These are phyloP conservation scores for Quercus robur DNA, from an alignment of 306 rosid genomes.

Conservation along the genomic window DNA sequence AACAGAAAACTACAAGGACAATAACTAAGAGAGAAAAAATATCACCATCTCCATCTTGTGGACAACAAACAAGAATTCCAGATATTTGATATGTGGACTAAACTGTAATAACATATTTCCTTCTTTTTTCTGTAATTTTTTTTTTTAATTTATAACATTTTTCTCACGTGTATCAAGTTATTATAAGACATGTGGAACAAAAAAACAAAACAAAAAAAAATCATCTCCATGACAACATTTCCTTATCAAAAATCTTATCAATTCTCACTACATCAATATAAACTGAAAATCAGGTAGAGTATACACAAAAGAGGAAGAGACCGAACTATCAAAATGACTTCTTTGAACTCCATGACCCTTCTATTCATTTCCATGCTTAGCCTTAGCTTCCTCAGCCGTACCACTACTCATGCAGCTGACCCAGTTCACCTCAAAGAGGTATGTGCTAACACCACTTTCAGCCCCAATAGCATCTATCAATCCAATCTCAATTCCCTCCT, in stretches of 20 bases:
- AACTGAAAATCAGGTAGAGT: not conserved
- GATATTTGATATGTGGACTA: too few relatives aligned
- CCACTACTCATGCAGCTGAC: not conserved
- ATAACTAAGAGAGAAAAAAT: too few relatives aligned
- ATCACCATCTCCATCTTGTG: too few relatives aligned
- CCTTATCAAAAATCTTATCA: not conserved
- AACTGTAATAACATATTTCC: too few relatives aligned
- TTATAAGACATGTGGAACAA: too few relatives aligned
- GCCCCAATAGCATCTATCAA: constrained; percentile 35
- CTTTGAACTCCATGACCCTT: constrained; percentile 1
- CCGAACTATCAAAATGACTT: constrained; percentile 7
- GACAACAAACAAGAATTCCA: too few relatives aligned
- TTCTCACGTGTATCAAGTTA: too few relatives aligned
- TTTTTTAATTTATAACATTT: too few relatives aligned
- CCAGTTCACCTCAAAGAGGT: constrained; percentile 4
- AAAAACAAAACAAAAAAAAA: too few relatives aligned
- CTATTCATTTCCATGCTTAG: constrained; percentile 8
- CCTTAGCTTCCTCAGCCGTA: not conserved
- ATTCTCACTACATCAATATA: constrained; percentile 14
- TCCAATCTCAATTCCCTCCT: constrained; percentile 37
- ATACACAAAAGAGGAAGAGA: not conserved
- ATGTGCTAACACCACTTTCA: constrained; percentile 31
- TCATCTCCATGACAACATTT: too few relatives aligned
- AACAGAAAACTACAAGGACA: too few relatives aligned
- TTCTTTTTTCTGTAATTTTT: too few relatives aligned